A percentile compares a stretch with the other conserved stretches of the same genome.
Conservation (phyloP, 1,139 yeast species). For the Ogataea hybrid region DNA sequence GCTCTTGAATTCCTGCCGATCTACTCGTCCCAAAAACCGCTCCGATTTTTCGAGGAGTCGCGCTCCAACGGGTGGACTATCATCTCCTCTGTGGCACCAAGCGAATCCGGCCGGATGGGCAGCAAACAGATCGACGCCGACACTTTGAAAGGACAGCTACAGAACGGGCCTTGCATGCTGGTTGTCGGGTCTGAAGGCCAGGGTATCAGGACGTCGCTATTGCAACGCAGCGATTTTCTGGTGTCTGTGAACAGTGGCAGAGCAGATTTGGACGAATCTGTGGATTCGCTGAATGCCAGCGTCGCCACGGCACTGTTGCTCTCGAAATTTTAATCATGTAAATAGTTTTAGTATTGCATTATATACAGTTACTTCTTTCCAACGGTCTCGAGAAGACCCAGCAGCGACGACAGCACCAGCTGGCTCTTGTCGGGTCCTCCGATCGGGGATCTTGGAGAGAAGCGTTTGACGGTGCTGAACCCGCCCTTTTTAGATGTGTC, state of each 20-base stretch:
- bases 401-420: conserved; percentile 20
- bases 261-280: conserved; percentile 40
- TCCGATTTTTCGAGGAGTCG: conserved; percentile 58
- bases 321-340: conserved; percentile 30
- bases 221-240: conserved; percentile 60
- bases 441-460: conserved; percentile 21
- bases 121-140: conserved; percentile 38
- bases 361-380: conserved; percentile 14
- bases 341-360: neutral
- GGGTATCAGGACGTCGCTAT: conserved; percentile 70
- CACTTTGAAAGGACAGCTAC: conserved; percentile 44
- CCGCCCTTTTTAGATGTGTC: conserved; percentile 9
- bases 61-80: conserved; percentile 67
- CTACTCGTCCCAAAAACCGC: conserved; percentile 54
- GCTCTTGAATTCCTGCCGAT: conserved; percentile 74
- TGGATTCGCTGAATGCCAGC: conserved; percentile 86
- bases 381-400: conserved; percentile 20
- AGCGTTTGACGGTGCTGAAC: conserved; percentile 14
- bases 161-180: conserved; percentile 58
- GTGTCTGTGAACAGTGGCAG: conserved; percentile 47
- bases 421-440: conserved; percentile 21
- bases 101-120: conserved; percentile 21
- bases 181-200: conserved; percentile 85
- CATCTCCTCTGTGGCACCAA: conserved; percentile 56
- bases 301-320: conserved; percentile 79